Percentiles rank a stretch among this genome's conserved stretches.
These are phyloP conservation scores for Nymphaea colorata DNA, from an alignment of 164 flowering plant genomes.

Conservation along the genomic window DNA sequence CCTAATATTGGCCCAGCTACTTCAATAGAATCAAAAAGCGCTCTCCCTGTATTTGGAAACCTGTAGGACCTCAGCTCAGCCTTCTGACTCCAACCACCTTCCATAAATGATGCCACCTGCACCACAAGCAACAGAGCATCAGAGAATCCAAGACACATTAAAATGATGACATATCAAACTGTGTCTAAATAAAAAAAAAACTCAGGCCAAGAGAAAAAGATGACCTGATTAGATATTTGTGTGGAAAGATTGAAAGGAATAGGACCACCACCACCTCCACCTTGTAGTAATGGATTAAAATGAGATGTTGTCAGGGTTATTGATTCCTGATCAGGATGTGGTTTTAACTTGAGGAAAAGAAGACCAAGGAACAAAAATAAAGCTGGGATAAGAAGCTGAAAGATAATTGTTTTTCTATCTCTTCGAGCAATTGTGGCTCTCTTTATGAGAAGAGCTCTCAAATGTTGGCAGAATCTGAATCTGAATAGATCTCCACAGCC, in stretches of 20 bases:
- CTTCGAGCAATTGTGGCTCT: conserved; percentile 77
- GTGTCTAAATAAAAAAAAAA: background rate
- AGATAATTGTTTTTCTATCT: conserved; percentile 75
- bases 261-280: conserved; percentile 97
- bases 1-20: conserved; percentile 90
- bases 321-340: conserved; percentile 90
- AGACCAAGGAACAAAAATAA: conserved; percentile 80
- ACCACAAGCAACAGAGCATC: conserved; percentile 3
- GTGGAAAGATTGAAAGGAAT: conserved; percentile 78
- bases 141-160: background rate
- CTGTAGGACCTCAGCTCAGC: conserved; percentile 39
- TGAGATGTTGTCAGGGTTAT: conserved; percentile 72
- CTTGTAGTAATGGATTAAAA: conserved; percentile 83
- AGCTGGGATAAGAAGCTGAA: conserved; percentile 92
- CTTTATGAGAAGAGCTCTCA: conserved; percentile 71
- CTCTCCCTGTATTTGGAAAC: conserved; percentile 73
- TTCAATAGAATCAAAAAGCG: conserved; percentile 61
- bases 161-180: too few species aligned
- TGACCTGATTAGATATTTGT: conserved; percentile 59
- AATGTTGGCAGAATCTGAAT: conserved; percentile 79
- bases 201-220: background rate
- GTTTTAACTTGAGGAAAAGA: conserved; percentile 73
- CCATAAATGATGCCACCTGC: conserved; percentile 55
- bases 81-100: conserved; percentile 92
- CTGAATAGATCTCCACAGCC: conserved; percentile 39